Base-by-base conservation (phyloP, 2,329 filamentous ascomycete genomes). In the Blumeria hordei region DNA sequence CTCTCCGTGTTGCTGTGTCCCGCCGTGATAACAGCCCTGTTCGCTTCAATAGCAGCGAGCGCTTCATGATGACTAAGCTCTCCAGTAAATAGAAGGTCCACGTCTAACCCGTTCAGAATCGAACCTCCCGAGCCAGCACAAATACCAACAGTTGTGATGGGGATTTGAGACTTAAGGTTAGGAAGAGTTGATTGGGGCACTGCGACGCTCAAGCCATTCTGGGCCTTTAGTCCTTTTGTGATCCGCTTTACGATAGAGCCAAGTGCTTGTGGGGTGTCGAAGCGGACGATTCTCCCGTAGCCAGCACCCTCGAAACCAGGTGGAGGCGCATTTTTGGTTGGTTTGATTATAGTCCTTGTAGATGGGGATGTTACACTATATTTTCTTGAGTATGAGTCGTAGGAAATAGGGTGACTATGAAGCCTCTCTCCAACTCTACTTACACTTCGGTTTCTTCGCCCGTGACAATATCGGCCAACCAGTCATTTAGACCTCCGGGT, bases 1-100 rank as follows among this genome's bases (percentile, higher is more conserved):
- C 92, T 73, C 39, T 98, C 92, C 0, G 85, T 92, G 67, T 96
- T 96, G 62, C 84, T 90, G 67, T 98, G 92, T 63, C 94, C 94
- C 51, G 94, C 74, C 43, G 82, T 83, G 54, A 96, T 77, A 0
- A 96, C 85, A 55, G 80, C 83, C 59, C 81, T 81, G 1, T 88
- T 88, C 57, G 81, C 77, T 70, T 95, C 88, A 33, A 85, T 86
- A 1, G 88, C 86, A 41, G 84, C 78, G 56, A 98, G 74, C 3
- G 90, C 88, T 59, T 92, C 87, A 66, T 98, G 92, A 66, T 98
- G 92, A 63, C 79, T 85, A 72, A 96, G 77, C 70, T 98, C 92
- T 1, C 92, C 92, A 0, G 87, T 96, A 61, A 98, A 85, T 3
- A 93, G 69, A 41, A 96, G 67, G 63, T 95, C 87, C 0, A 88